Percentiles rank a stretch among this genome's conserved stretches.
Conservation (phyloP, 2,329 filamentous ascomycete species). For the Didymosphaeria variabile region DNA sequence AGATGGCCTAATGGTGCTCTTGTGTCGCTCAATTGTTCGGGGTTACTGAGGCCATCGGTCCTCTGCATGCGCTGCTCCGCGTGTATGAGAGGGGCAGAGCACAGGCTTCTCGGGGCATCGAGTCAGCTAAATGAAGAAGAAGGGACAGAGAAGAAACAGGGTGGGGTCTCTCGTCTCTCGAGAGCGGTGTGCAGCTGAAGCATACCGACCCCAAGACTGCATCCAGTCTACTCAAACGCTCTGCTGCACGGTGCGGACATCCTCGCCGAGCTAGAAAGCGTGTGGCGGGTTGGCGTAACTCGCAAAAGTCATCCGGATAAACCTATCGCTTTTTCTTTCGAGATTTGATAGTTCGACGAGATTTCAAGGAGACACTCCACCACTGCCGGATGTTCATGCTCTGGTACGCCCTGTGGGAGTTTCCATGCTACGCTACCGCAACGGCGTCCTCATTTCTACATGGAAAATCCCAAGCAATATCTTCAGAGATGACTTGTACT, state of each 20-base stretch:
- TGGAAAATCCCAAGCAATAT: not conserved
- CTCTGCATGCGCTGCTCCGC: not conserved
- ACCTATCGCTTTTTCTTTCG: not conserved
- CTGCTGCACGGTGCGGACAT: not conserved
- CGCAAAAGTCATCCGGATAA: not conserved
- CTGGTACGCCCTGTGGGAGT: no score
- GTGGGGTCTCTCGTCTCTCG: not conserved
- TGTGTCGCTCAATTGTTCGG: not conserved
- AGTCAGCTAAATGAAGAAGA: not conserved
- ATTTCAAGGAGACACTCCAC: not conserved
- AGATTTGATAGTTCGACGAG: not conserved
- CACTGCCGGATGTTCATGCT: not conserved
- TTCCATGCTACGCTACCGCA: not conserved
- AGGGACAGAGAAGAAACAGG: not conserved
- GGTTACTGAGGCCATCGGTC: not conserved
- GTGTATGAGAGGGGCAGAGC: not conserved
- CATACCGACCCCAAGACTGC: not conserved
- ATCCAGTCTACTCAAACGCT: not conserved
- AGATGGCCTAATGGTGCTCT: not conserved
- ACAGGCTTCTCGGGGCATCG: not conserved
- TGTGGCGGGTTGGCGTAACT: not conserved
- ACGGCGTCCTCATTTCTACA: not conserved
- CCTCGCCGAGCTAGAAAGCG: not conserved
- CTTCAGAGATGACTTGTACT: not conserved
- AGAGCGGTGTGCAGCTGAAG: not conserved